These are phyloP conservation scores for Globisporangium sylvaticum DNA, from an alignment of 352 stramenopile species.

Conservation along the genomic window DNA sequence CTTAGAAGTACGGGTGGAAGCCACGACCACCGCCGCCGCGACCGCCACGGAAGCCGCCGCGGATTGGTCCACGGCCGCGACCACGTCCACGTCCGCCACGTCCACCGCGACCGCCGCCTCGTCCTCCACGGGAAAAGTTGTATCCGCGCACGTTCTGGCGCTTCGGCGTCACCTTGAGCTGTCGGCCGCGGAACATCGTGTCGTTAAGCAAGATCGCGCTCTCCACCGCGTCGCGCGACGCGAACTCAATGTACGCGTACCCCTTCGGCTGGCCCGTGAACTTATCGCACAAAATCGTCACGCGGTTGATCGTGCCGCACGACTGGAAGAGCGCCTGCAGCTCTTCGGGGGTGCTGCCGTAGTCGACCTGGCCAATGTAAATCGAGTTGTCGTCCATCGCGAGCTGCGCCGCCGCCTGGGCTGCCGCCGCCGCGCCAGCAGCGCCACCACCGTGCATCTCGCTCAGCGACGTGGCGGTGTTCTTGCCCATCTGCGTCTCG, in stretches of 20 bases:
- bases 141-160: slow-evolving; percentile 81
- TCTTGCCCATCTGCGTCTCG: slow-evolving; percentile 74
- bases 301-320: slow-evolving; percentile 95
- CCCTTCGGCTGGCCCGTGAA: slow-evolving; percentile 94
- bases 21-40: slow-evolving; percentile 60
- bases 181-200: slow-evolving; percentile 88
- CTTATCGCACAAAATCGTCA: slow-evolving; percentile 98
- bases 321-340: slow-evolving; percentile 95
- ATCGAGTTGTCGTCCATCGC: slow-evolving; percentile 81
- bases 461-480: slow-evolving; percentile 37
- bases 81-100: slow-evolving; percentile 36
- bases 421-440: slow-evolving; percentile 7
- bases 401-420: slow-evolving; percentile 23
- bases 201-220: slow-evolving; percentile 90
- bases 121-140: slow-evolving; percentile 56
- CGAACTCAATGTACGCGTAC: slow-evolving; percentile 94
- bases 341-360: slow-evolving; percentile 94
- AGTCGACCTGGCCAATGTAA: slow-evolving; percentile 97
- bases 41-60: slow-evolving; percentile 66
- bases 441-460: slow-evolving; percentile 28
- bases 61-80: slow-evolving; percentile 43
- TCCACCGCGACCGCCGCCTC: slow-evolving; percentile 40
- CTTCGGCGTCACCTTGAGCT: slow-evolving; percentile 90
- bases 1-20: slow-evolving; percentile 71
- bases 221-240: slow-evolving; percentile 82